Conservation (phyloP, 768 basidiomycete species). For the Kwoniella sp. region DNA sequence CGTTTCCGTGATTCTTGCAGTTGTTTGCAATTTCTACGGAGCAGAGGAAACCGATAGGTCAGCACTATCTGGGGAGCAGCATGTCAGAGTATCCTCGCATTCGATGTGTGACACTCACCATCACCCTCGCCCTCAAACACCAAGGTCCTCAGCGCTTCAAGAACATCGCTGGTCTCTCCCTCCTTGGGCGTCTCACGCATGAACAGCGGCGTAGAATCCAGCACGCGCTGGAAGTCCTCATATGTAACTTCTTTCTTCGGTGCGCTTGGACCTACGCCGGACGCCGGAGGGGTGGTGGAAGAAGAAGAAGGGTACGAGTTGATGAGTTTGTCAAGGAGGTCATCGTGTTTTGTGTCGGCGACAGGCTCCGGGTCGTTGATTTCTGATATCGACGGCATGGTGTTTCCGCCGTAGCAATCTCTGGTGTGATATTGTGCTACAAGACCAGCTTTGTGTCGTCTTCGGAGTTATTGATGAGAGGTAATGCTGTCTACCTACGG, state of each 20-base stretch:
- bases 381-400: neutral
- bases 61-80: too few relatives aligned
- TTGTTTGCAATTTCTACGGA: slow-evolving; percentile 78
- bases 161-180: slow-evolving; percentile 64
- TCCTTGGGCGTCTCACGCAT: slow-evolving; percentile 84
- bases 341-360: slow-evolving; percentile 4
- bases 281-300: neutral
- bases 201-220: slow-evolving; percentile 81
- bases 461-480: too few relatives aligned
- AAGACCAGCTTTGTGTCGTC: too few relatives aligned
- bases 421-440: too few relatives aligned
- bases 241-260: slow-evolving; percentile 40
- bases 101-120: slow-evolving; percentile 64
- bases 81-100: too few relatives aligned
- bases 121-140: slow-evolving; percentile 88
- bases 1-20: slow-evolving; percentile 95
- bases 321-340: slow-evolving; percentile 15
- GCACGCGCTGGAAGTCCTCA: slow-evolving; percentile 50
- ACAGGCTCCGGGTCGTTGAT: neutral
- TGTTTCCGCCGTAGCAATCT: too few relatives aligned
- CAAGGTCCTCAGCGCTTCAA: slow-evolving; percentile 83
- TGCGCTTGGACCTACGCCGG: slow-evolving; percentile 12
- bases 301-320: slow-evolving; percentile 1
- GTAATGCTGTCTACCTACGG: too few relatives aligned
- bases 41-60: too few relatives aligned